A percentile compares a stretch with the other conserved stretches of the same genome.
Evolutionary conservation across 768 basidiomycete genomes (phyloP).

Genomic region (Xerocomus potaroensis): DNA sequence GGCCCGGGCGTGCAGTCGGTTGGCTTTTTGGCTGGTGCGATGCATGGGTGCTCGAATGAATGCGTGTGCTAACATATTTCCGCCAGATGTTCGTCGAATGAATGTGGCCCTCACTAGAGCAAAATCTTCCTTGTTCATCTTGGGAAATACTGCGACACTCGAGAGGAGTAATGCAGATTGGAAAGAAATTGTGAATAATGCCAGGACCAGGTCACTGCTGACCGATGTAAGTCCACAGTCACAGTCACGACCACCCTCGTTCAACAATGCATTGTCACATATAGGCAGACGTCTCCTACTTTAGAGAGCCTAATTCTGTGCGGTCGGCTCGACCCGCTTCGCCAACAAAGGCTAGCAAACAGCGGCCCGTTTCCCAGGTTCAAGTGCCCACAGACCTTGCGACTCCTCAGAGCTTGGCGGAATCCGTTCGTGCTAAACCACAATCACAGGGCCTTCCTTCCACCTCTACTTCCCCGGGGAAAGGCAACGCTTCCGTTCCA

Average conservation of each 20-base stretch:
- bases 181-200: constrained; percentile 74
- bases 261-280: background rate
- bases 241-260: background rate
- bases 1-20: constrained; percentile 78
- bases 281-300: constrained; percentile 36
- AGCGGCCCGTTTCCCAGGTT: constrained; percentile 13
- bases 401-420: constrained; percentile 37
- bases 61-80: background rate
- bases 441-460: constrained; percentile 11
- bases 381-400: constrained; percentile 32
- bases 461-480: background rate
- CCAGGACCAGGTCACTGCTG: constrained; percentile 58
- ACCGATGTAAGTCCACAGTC: constrained; percentile 46
- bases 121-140: constrained; percentile 87
- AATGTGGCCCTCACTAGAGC: constrained; percentile 99
- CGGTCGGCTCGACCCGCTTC: constrained; percentile 15
- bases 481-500: constrained; percentile 8
- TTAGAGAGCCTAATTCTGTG: constrained; percentile 28
- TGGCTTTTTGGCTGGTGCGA: constrained; percentile 81
- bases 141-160: constrained; percentile 87
- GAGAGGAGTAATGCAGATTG: constrained; percentile 81
- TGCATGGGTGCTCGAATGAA: background rate
- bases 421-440: constrained; percentile 25
- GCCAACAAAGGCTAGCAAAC: constrained; percentile 22
- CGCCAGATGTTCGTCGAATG: constrained; percentile 77